phyloP scores from a whole-genome alignment of 108 stramenopile genomes.

The Stephanodiscus minutulus region DNA sequence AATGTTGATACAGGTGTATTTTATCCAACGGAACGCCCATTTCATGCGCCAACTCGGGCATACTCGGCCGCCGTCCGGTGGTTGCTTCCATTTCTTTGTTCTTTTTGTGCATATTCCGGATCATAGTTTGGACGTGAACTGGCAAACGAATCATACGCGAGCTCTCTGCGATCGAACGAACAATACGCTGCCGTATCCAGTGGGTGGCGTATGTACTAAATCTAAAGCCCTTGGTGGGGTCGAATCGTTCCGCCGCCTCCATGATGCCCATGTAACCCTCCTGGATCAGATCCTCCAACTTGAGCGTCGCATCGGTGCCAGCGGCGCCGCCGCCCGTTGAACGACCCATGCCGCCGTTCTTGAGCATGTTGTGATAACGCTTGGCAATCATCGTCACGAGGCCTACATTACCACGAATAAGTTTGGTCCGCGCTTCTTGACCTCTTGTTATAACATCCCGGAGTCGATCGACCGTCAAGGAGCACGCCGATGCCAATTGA shows the following conservation, averaged over 20 bases:
- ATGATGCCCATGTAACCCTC: constrained; percentile 92
- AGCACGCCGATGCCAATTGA: constrained; percentile 76
- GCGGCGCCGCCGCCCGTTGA: constrained; percentile 47
- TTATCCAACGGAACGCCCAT: constrained; percentile 73
- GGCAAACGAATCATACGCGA: constrained; percentile 89
- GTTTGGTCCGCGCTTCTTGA: constrained; percentile 60
- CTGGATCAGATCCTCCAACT: constrained; percentile 87
- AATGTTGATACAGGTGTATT: constrained; percentile 56
- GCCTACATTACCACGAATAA: constrained; percentile 76
- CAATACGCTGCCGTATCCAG: constrained; percentile 92
- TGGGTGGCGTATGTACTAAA: constrained; percentile 93
- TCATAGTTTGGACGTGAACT: constrained; percentile 72
- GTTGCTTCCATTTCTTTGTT: constrained; percentile 52
- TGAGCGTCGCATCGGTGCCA: constrained; percentile 72
- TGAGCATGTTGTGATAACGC: constrained; percentile 57
- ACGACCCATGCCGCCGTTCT: constrained; percentile 23
- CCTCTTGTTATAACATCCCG: constrained; percentile 58
- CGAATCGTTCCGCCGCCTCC: constrained; percentile 93
- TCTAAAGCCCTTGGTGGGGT: constrained; percentile 79
- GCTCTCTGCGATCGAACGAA: constrained; percentile 82
- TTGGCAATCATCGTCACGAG: constrained; percentile 83
- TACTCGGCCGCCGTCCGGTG: constrained; percentile 72
- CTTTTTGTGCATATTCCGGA: constrained; percentile 69
- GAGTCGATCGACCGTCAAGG: constrained; percentile 50
- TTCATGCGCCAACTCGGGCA: constrained; percentile 73